Evolutionary conservation across 495 filamentous ascomycete species (phyloP).

Genomic region (Aspergillus heteromorphus): DNA sequence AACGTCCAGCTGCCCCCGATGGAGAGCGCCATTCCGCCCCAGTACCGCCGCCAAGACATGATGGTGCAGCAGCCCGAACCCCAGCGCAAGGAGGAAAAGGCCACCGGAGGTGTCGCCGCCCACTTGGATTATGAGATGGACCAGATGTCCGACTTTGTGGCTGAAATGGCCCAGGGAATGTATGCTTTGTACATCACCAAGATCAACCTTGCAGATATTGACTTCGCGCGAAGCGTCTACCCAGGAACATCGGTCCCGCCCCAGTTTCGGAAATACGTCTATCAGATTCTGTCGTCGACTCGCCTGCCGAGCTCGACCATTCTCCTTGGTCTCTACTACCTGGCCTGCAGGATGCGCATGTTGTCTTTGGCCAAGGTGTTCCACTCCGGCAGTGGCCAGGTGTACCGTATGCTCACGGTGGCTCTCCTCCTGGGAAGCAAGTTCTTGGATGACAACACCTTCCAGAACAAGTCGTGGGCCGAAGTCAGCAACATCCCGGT

Average conservation of each 20-base stretch:
- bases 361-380: slow-evolving; percentile 54
- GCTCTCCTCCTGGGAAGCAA: slow-evolving; percentile 90
- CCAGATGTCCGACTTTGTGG: slow-evolving; percentile 95
- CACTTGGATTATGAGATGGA: slow-evolving; percentile 99
- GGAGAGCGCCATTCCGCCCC: slow-evolving; percentile 37
- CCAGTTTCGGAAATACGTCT: slow-evolving; percentile 91
- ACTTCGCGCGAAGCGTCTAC: slow-evolving; percentile 70
- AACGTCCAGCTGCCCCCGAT: slow-evolving; percentile 42
- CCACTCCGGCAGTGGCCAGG: slow-evolving; percentile 60
- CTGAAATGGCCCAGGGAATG: slow-evolving; percentile 83
- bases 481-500: slow-evolving; percentile 94
- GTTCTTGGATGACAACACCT: slow-evolving; percentile 98
- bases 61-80: slow-evolving; percentile 31
- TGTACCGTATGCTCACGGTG: slow-evolving; percentile 89
- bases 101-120: slow-evolving; percentile 83
- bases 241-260: slow-evolving; percentile 62
- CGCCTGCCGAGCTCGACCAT: slow-evolving; percentile 94
- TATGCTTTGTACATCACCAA: slow-evolving; percentile 59
- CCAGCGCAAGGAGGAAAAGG: slow-evolving; percentile 48
- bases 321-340: slow-evolving; percentile 83
- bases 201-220: slow-evolving; percentile 65
- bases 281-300: slow-evolving; percentile 88
- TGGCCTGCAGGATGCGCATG: slow-evolving; percentile 75
- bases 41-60: slow-evolving; percentile 42
- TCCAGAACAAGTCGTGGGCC: slow-evolving; percentile 98